Evolutionary conservation across 768 basidiomycete genomes (phyloP).

Genomic region (Boletales sp.): DNA sequence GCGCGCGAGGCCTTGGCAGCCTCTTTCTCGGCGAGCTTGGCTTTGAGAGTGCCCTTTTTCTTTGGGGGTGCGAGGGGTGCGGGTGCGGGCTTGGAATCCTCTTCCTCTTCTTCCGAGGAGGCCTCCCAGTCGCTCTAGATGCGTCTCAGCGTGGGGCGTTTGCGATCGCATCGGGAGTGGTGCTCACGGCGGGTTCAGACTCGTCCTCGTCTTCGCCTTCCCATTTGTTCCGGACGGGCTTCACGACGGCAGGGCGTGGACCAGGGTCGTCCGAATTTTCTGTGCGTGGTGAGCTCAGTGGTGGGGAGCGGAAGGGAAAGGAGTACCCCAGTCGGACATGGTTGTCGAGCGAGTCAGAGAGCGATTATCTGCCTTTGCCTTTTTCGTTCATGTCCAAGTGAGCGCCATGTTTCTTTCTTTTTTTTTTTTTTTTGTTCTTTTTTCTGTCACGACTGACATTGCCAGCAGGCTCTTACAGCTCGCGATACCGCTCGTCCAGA

Average conservation of each 20-base stretch:
- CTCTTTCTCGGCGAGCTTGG: conserved; percentile 91
- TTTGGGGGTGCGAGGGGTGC: conserved; percentile 64
- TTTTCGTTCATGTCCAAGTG: conserved; percentile 1
- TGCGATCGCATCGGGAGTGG: not conserved
- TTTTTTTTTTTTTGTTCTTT: too few species aligned
- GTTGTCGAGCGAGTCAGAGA: not conserved
- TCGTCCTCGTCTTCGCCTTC: conserved; percentile 91
- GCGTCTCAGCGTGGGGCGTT: not conserved
- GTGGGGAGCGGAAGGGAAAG: conserved; percentile 2
- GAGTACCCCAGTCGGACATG: conserved; percentile 49
- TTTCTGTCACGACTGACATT: not conserved
- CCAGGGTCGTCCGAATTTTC: conserved; percentile 37
- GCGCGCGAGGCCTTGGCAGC: conserved; percentile 57
- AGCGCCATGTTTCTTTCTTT: too few species aligned
- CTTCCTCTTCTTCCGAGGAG: conserved; percentile 71
- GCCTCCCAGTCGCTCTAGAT: conserved; percentile 92
- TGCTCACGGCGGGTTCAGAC: conserved; percentile 66
- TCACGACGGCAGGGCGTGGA: conserved; percentile 22
- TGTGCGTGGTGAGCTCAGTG: conserved; percentile 25
- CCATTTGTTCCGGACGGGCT: conserved; percentile 62
- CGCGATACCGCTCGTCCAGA: conserved; percentile 59
- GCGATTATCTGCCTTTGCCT: conserved; percentile 4
- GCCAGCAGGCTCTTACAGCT: conserved; percentile 44
- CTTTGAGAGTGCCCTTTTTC: conserved; percentile 91
- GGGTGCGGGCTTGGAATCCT: conserved; percentile 41